These are phyloP conservation scores for Taphrina flavorubra DNA, from an alignment of 1,139 yeast species.

Conservation along the genomic window DNA sequence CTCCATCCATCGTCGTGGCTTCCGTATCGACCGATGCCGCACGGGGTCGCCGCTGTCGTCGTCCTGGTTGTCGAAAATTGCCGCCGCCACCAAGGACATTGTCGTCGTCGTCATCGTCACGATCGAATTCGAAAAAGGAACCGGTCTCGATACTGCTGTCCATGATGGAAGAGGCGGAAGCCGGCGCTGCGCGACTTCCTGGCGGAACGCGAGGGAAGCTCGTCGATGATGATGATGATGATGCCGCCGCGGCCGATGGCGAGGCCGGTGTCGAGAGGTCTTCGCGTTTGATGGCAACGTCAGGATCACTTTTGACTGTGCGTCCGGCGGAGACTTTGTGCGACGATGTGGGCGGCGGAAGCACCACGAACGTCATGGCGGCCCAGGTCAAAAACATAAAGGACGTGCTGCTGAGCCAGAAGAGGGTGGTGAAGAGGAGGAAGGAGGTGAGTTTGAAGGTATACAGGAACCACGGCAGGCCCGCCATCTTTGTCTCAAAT, in stretches of 20 bases:
- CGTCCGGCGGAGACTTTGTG: not conserved
- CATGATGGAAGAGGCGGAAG: not conserved
- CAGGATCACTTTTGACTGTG: not conserved
- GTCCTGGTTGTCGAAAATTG: too few species aligned
- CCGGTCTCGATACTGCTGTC: constrained; percentile 16
- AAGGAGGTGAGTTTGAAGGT: constrained; percentile 27
- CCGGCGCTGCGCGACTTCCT: not conserved
- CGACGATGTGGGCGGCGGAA: not conserved
- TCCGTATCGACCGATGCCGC: constrained; percentile 23
- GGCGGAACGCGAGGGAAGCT: constrained; percentile 13
- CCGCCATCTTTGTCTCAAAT: constrained; percentile 24
- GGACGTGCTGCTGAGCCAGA: constrained; percentile 23
- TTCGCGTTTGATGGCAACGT: not conserved
- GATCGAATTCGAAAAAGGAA: constrained; percentile 21
- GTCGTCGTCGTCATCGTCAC: constrained; percentile 1
- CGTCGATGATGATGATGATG: too few species aligned
- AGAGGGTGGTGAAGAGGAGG: constrained; percentile 34
- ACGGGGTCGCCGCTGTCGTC: not conserved
- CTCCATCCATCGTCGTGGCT: constrained; percentile 22
- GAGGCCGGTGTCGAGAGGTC: not conserved
- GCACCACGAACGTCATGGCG: constrained; percentile 5
- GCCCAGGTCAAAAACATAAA: constrained; percentile 27
- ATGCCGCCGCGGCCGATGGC: not conserved
- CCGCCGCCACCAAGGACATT: too few species aligned
- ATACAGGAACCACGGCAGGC: constrained; percentile 31